These are phyloP conservation scores for Grigorovia yakushimaensis DNA, from an alignment of 805 yeast genomes.

Conservation along the genomic window DNA sequence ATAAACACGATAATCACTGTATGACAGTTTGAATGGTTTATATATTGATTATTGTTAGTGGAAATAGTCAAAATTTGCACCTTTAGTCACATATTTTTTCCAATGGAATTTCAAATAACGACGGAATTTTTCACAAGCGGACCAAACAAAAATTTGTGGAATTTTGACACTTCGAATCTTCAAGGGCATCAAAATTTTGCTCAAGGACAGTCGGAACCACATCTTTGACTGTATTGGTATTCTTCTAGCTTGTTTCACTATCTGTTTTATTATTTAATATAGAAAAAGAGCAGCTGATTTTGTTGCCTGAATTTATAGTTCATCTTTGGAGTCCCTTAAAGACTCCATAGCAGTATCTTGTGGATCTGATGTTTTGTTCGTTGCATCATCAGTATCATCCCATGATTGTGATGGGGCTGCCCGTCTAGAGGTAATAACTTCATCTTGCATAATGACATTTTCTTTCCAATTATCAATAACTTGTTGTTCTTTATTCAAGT, in stretches of 20 bases:
- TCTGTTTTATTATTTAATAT: too few relatives aligned
- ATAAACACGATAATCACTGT: neutral
- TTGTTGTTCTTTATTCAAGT: conserved; percentile 61
- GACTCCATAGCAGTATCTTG: neutral
- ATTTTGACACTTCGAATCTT: too few relatives aligned
- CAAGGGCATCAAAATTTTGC: too few relatives aligned
- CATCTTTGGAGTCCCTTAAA: too few relatives aligned
- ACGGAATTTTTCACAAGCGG: neutral
- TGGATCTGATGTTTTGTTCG: too few relatives aligned
- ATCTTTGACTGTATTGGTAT: too few relatives aligned
- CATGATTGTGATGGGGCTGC: conserved; percentile 26
- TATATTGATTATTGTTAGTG: neutral
- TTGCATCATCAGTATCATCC: conserved; percentile 6
- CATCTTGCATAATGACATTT: conserved; percentile 58
- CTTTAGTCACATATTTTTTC: neutral
- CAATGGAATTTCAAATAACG: neutral
- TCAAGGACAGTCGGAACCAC: too few relatives aligned
- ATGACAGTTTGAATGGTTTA: neutral
- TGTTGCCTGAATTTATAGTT: too few relatives aligned
- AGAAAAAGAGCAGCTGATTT: too few relatives aligned
- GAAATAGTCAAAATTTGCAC: neutral
- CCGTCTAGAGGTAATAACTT: conserved; percentile 41
- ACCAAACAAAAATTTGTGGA: too few relatives aligned
- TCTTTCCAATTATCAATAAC: conserved; percentile 64
- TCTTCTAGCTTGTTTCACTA: too few relatives aligned